These are phyloP conservation scores for Ceratobasidium sp. DNA, from an alignment of 1,284 basidiomycete species.

Conservation along the genomic window DNA sequence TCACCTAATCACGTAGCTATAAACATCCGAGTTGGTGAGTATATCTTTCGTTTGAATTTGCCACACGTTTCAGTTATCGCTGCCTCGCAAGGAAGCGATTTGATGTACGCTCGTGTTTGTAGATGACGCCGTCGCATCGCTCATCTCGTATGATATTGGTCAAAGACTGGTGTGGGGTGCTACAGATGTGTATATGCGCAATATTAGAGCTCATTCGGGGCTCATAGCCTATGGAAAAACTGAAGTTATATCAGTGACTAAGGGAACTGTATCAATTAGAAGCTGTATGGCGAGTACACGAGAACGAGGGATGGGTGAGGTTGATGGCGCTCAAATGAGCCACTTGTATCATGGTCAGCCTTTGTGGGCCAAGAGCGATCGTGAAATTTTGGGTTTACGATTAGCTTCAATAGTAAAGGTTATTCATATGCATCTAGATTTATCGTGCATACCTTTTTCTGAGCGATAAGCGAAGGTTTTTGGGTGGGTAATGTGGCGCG, in stretches of 20 bases:
- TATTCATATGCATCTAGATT: too few species aligned
- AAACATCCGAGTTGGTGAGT: constrained; percentile 18
- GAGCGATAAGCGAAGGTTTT: too few species aligned
- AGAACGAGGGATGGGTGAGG: too few species aligned
- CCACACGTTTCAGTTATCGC: constrained; percentile 18
- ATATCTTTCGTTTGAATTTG: constrained; percentile 24
- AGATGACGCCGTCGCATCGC: not conserved
- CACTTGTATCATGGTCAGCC: too few species aligned
- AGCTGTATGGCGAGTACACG: not conserved
- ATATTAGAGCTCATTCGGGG: not conserved
- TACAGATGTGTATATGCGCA: not conserved
- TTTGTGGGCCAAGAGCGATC: too few species aligned
- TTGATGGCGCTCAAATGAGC: too few species aligned
- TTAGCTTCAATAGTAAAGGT: too few species aligned
- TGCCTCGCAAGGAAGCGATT: not conserved
- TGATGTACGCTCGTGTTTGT: not conserved
- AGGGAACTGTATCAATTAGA: not conserved
- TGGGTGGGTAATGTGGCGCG: too few species aligned
- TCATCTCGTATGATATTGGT: not conserved
- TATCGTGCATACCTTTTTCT: too few species aligned
- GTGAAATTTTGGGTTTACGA: too few species aligned
- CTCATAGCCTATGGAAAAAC: constrained; percentile 35
- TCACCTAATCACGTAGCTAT: not conserved
- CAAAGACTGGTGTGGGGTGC: not conserved
- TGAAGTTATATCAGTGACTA: not conserved